Percentiles rank a stretch among this genome's conserved stretches.
Evolutionary conservation across 306 rosid species (phyloP).

Genomic region (Ziziphus jujuba): DNA sequence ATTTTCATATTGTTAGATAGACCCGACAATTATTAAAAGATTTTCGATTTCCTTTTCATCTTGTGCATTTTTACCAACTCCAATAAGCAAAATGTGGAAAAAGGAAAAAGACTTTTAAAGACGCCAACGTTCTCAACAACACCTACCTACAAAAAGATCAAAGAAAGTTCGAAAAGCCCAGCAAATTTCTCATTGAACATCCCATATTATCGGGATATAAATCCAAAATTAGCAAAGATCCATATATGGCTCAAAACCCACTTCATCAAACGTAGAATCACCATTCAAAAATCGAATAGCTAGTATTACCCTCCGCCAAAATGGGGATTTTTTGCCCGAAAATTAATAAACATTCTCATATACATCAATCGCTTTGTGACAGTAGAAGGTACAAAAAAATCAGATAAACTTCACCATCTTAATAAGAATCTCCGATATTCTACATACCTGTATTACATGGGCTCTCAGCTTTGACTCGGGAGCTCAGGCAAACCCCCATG

Average conservation of each 20-base stretch:
- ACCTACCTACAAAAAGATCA: not conserved
- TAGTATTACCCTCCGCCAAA: not conserved
- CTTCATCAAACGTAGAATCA: not conserved
- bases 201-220: not conserved
- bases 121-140: not conserved
- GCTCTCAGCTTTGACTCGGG: conserved; percentile 54
- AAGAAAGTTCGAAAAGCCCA: not conserved
- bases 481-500: conserved; percentile 58
- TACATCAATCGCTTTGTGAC: not conserved
- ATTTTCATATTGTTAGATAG: not conserved
- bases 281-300: not conserved
- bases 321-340: not conserved
- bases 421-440: not conserved
- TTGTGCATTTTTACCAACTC: not conserved
- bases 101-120: not conserved
- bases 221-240: not conserved
- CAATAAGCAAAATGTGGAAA: not conserved
- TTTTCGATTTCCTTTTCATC: not conserved
- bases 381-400: not conserved
- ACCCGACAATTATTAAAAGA: not conserved
- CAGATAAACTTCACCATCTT: not conserved
- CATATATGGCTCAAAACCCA: not conserved
- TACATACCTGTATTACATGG: conserved; percentile 40
- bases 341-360: not conserved
- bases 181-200: not conserved